A percentile compares a stretch with the other conserved stretches of the same genome.
Conservation (phyloP, 345 rosid species). For the Bretschneidera sinensis region DNA sequence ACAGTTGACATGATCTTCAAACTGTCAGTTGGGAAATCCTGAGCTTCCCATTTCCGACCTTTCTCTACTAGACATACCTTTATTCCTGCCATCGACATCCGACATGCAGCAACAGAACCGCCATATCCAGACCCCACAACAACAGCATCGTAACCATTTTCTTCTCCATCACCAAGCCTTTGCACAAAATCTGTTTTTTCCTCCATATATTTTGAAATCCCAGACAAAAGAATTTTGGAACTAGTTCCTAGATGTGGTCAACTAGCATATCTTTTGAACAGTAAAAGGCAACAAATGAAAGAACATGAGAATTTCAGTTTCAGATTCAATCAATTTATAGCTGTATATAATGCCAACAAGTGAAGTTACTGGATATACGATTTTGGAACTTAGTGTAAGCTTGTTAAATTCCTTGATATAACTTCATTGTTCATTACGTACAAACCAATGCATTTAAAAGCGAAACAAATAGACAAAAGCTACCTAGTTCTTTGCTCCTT, state of each 20-base stretch:
- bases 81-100: conserved; percentile 33
- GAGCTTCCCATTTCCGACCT: conserved; percentile 40
- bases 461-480: too few relatives aligned
- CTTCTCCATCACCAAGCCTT: conserved; percentile 9
- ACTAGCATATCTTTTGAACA: neutral
- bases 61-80: conserved; percentile 39
- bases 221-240: neutral
- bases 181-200: conserved; percentile 6
- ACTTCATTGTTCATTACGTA: too few relatives aligned
- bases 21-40: conserved; percentile 38
- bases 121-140: conserved; percentile 51
- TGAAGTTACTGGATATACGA: too few relatives aligned
- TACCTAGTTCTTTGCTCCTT: too few relatives aligned
- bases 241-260: neutral
- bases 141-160: conserved; percentile 38
- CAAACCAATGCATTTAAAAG: too few relatives aligned
- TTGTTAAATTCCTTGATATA: too few relatives aligned
- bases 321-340: too few relatives aligned
- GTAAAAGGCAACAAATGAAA: too few relatives aligned
- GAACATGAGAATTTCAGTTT: too few relatives aligned
- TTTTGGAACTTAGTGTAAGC: too few relatives aligned
- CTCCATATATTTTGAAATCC: conserved; percentile 5
- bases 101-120: conserved; percentile 38
- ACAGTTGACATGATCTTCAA: conserved; percentile 22
- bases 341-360: too few relatives aligned